Evolutionary conservation across 2,329 filamentous ascomycete species (phyloP).

Genomic region (Xylaria sp.): DNA sequence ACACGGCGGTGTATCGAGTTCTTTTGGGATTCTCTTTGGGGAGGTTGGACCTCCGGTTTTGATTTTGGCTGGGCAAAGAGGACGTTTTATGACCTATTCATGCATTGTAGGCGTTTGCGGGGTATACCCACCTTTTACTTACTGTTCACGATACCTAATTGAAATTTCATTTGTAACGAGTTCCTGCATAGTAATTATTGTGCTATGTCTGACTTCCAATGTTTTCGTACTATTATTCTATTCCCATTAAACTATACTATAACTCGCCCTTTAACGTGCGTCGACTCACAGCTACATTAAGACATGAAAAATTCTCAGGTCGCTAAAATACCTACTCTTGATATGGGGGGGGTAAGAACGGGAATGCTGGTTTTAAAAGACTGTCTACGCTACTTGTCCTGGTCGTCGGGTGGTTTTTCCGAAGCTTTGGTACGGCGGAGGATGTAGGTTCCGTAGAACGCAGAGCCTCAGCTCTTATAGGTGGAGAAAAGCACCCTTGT

Average conservation of each 20-base stretch:
- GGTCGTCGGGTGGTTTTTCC: conserved; percentile 14
- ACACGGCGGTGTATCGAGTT: conserved; percentile 5
- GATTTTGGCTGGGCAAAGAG: conserved; percentile 19
- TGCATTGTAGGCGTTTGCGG: conserved; percentile 34
- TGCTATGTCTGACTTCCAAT: neutral
- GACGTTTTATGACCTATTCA: conserved; percentile 15
- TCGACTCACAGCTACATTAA: neutral
- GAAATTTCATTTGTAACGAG: conserved; percentile 5
- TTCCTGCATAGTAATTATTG: neutral
- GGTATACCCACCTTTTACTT: conserved; percentile 35
- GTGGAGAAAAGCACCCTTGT: conserved; percentile 31
- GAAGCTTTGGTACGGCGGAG: conserved; percentile 20
- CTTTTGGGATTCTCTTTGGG: neutral
- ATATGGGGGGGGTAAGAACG: neutral
- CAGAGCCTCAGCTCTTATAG: conserved; percentile 33
- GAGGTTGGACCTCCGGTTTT: neutral
- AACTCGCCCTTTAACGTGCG: neutral
- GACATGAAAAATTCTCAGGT: neutral
- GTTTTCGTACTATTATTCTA: neutral
- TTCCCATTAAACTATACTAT: neutral
- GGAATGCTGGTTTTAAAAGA: neutral
- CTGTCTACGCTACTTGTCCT: neutral
- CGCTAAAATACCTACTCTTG: too few relatives aligned
- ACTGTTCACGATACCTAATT: conserved; percentile 34
- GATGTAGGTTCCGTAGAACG: conserved; percentile 32